phyloP scores from a whole-genome alignment of 75 land plant genomes.

The Selaginella moellendorffii region DNA sequence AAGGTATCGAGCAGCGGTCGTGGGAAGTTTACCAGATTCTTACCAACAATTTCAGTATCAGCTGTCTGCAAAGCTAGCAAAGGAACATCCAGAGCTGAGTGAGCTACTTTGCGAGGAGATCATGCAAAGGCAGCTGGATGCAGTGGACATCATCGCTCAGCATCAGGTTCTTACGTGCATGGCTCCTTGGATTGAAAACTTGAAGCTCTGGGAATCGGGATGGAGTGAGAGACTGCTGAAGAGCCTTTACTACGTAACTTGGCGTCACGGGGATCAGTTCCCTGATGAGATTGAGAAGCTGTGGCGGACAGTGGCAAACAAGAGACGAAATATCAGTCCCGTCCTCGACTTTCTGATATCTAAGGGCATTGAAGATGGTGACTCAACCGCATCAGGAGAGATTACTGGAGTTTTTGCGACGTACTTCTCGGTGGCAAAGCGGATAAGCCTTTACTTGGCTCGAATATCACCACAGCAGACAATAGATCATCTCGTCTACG shows the following conservation, averaged over 20 bases:
- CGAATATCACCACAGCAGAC: conserved; percentile 90
- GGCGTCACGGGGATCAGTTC: conserved; percentile 98
- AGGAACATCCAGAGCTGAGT: conserved; percentile 95
- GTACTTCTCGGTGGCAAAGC: conserved; percentile 92
- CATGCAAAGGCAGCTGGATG: conserved; percentile 99
- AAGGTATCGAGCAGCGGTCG: conserved; percentile 89
- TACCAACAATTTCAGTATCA: conserved; percentile 99
- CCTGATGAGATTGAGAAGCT: conserved; percentile 99
- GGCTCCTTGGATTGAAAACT: conserved; percentile 99
- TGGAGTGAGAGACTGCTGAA: conserved; percentile 92
- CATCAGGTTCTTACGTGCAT: conserved; percentile 98
- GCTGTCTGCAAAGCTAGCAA: conserved; percentile 86
- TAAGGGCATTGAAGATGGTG: conserved; percentile 98
- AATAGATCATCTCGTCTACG: conserved; percentile 92
- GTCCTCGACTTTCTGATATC: conserved; percentile 85
- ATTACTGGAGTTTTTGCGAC: conserved; percentile 94
- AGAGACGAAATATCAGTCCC: conserved; percentile 71
- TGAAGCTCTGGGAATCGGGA: conserved; percentile 74
- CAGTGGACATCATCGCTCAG: conserved; percentile 99
- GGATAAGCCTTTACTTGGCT: conserved; percentile 88
- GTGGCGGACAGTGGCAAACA: conserved; percentile 96
- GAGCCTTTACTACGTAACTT: conserved; percentile 93
- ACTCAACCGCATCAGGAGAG: conserved; percentile 94
- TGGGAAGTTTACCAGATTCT: conserved; percentile 94
- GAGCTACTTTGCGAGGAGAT: conserved; percentile 94